Conservation (phyloP, 2,329 filamentous ascomycete species). For the Cercospora berteroae region DNA sequence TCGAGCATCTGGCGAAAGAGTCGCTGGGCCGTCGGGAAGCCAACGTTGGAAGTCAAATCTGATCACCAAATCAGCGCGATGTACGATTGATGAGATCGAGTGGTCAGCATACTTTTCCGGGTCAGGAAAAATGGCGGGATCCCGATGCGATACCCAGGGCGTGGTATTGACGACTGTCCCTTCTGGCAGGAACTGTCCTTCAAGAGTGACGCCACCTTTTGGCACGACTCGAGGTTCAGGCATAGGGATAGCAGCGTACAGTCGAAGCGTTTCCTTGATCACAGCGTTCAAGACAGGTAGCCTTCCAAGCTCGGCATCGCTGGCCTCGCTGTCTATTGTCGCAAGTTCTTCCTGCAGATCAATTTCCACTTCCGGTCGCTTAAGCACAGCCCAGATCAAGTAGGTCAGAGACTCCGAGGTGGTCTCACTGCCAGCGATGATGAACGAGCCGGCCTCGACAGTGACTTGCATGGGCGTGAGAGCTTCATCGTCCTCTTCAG, state of each 20-base stretch:
- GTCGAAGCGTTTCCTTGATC: conserved; percentile 33
- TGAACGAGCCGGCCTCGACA: conserved; percentile 32
- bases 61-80: not conserved
- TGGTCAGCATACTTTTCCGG: not conserved
- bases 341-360: conserved; percentile 29
- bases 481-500: not conserved
- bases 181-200: conserved; percentile 26
- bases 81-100: not conserved
- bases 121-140: not conserved
- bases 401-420: conserved; percentile 35
- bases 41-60: conserved; percentile 31
- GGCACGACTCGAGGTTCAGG: conserved; percentile 32
- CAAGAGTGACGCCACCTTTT: conserved; percentile 24
- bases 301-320: conserved; percentile 26
- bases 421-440: conserved; percentile 36
- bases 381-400: conserved; percentile 33
- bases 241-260: conserved; percentile 35
- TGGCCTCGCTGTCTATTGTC: conserved; percentile 17
- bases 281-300: conserved; percentile 28
- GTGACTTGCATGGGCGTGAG: conserved; percentile 21
- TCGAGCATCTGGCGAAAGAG: conserved; percentile 20
- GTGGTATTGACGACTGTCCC: conserved; percentile 31
- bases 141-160: conserved; percentile 29
- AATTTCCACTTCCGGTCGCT: conserved; percentile 23
- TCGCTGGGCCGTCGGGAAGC: conserved; percentile 12